Base-by-base conservation (phyloP, 192 early-diverging fungal genomes). In the Podila minutissima region DNA sequence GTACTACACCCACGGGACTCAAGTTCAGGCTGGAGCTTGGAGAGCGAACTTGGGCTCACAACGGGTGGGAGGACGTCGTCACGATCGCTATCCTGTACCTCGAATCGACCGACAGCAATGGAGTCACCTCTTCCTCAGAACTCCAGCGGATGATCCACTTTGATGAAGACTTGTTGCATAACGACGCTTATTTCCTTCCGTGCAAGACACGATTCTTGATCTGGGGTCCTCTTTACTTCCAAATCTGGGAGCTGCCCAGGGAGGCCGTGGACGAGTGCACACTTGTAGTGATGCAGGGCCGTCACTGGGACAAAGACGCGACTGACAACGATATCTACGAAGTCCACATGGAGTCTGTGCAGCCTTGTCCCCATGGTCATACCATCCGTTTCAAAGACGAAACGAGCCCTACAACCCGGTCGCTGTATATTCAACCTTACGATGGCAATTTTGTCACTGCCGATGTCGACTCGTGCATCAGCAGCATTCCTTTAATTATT, bases 121-220 rank as follows among this genome's bases (percentile, higher is more conserved):
- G 53, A 0, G 24, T 26, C 8, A 55, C 53, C 19, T 24, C 53
- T 5, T 2, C 22, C n/a, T 19, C 22, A 3, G 53, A 55, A 17
- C 1, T 55, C 6, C 53, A 24, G 53, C 5, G 22, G 6, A n/a
- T 55, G 17, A 8, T 55, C 53, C 53, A 55, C 53, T 12, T 1
- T 7, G n/a, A 55, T n/a, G 8, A 22, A 11, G 2, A 10, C 9
- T 2, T 12, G 11, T 9, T 5, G 17, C 64, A 65, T 4, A 10
- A 20, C 3, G 46, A n/a, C 1, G 49, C 28, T 5, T 65, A 33
- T 9, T 65, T 65, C 29, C 28, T 65, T 0, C 64, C 64, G 0
- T 48, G 64, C 38, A 65, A 17, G 26, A 50, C 38, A 3, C 48
- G 64, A 10, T 65, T 33, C 46, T 29, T 65, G 22, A 65, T 65